phyloP scores from a whole-genome alignment of 2,329 filamentous ascomycete genomes.

The Rhynchosporium agropyri region DNA sequence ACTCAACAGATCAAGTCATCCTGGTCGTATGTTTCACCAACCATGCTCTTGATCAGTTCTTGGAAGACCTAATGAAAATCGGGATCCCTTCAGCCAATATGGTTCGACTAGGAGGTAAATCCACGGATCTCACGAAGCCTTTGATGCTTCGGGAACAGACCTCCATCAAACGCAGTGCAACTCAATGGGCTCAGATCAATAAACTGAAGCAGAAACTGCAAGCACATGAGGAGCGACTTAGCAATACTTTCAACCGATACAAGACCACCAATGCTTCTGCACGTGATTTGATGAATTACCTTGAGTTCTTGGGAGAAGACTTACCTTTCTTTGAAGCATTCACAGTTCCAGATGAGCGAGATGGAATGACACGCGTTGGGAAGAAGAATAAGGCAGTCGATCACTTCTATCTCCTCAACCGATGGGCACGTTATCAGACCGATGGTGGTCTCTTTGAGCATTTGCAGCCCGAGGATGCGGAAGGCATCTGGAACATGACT shows the following conservation, averaged over 20 bases:
- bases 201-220: constrained; percentile 45
- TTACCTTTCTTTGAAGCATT: constrained; percentile 60
- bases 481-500: constrained; percentile 56
- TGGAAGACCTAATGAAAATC: constrained; percentile 63
- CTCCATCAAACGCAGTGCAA: constrained; percentile 40
- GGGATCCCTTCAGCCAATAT: constrained; percentile 56
- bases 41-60: constrained; percentile 66
- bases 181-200: constrained; percentile 49
- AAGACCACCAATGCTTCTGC: constrained; percentile 22
- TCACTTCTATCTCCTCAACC: constrained; percentile 53
- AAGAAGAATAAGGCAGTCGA: constrained; percentile 49
- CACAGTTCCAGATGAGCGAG: constrained; percentile 47
- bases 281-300: constrained; percentile 45
- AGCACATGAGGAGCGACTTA: constrained; percentile 36
- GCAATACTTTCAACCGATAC: constrained; percentile 31
- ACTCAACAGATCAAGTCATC: constrained; percentile 53
- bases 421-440: constrained; percentile 52
- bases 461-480: constrained; percentile 38
- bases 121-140: constrained; percentile 49
- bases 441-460: constrained; percentile 50
- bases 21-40: constrained; percentile 71
- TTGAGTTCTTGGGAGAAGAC: constrained; percentile 57
- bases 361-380: constrained; percentile 53
- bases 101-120: constrained; percentile 66
- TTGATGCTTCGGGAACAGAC: constrained; percentile 52